Percentiles rank a stretch among this genome's conserved stretches.
Evolutionary conservation across 2,329 filamentous ascomycete genomes (phyloP).

Genomic region (Podosphaera fusca): DNA sequence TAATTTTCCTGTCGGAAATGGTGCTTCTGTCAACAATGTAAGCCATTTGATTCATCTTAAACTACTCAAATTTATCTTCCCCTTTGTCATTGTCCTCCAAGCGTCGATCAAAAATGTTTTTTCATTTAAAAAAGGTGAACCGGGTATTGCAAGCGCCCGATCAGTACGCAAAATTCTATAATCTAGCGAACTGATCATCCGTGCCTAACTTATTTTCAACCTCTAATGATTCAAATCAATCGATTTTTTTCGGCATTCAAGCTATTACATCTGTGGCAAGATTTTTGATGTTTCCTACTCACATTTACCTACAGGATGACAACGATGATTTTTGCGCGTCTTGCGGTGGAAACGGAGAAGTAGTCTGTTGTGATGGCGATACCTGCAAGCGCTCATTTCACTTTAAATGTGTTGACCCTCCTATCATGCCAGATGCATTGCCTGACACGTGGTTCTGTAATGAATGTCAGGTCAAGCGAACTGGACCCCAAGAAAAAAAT

Average conservation of each 20-base stretch:
- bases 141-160: too few relatives aligned
- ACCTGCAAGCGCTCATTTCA: constrained; percentile 80
- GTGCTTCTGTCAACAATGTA: constrained; percentile 25
- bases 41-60: constrained; percentile 10
- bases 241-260: too few relatives aligned
- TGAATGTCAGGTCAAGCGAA: constrained; percentile 32
- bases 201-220: too few relatives aligned
- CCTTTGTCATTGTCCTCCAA: too few relatives aligned
- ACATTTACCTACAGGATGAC: constrained; percentile 28
- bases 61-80: too few relatives aligned
- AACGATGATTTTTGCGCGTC: constrained; percentile 82
- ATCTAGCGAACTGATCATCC: too few relatives aligned
- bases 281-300: constrained; percentile 5
- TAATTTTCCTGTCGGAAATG: constrained; percentile 34
- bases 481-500: constrained; percentile 15
- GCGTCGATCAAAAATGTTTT: too few relatives aligned
- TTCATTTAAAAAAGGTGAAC: too few relatives aligned
- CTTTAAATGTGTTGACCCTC: constrained; percentile 68
- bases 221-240: background rate
- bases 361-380: constrained; percentile 91
- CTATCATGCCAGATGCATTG: constrained; percentile 29
- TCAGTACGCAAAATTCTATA: too few relatives aligned
- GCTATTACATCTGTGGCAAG: too few relatives aligned
- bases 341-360: constrained; percentile 60
- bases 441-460: constrained; percentile 75